Conservation (phyloP, 2,329 filamentous ascomycete genomes). For the Coniochaeta sp. region DNA sequence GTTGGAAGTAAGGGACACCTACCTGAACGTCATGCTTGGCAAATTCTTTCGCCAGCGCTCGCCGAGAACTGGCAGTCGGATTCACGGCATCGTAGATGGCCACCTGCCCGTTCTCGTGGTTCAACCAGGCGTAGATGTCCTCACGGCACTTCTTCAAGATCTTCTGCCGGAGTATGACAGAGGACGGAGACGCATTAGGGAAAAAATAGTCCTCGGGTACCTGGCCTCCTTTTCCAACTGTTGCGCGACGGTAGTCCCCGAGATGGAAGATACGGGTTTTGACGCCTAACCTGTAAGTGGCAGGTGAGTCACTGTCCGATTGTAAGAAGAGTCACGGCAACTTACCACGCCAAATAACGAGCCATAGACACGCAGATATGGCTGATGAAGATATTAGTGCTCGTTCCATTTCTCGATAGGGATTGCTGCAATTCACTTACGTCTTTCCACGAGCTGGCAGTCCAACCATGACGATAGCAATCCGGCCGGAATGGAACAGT, state of each 20-base stretch:
- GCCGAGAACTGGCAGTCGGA: constrained; percentile 72
- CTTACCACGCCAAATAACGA: constrained; percentile 82
- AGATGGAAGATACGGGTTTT: constrained; percentile 98
- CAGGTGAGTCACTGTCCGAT: constrained; percentile 8
- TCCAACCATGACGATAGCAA: constrained; percentile 95
- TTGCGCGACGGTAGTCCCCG: constrained; percentile 90
- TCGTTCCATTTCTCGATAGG: neutral
- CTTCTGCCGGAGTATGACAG: constrained; percentile 91
- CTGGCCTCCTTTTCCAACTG: constrained; percentile 72
- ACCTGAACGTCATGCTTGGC: constrained; percentile 94
- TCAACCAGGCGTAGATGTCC: constrained; percentile 93
- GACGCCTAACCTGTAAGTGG: constrained; percentile 66
- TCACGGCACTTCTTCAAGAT: constrained; percentile 96
- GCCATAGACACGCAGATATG: constrained; percentile 95
- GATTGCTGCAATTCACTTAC: constrained; percentile 35
- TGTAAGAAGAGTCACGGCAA: constrained; percentile 5
- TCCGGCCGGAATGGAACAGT: constrained; percentile 92
- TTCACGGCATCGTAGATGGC: constrained; percentile 99
- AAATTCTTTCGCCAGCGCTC: constrained; percentile 87
- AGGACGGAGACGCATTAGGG: constrained; percentile 84
- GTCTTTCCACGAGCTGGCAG: constrained; percentile 94
- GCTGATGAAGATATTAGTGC: constrained; percentile 30
- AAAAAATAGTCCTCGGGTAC: constrained; percentile 98
- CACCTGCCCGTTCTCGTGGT: constrained; percentile 95
- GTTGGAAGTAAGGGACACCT: constrained; percentile 12